These are phyloP conservation scores for Sphagnum fallax DNA, from an alignment of 228 moss, liverwort and hornwort species.

Conservation along the genomic window DNA sequence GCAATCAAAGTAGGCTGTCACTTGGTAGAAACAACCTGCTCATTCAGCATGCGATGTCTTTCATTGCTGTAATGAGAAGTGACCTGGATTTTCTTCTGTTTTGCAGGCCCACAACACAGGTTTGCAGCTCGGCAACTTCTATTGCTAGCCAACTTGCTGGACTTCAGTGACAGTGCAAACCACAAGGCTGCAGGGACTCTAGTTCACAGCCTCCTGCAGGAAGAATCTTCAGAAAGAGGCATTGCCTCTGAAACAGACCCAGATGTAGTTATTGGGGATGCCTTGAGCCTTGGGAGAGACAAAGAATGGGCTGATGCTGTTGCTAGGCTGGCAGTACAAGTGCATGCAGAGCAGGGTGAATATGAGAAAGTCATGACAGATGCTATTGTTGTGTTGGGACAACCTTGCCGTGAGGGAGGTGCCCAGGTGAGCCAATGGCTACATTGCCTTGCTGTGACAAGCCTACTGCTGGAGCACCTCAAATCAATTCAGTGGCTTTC, in stretches of 20 bases:
- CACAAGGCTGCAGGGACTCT: conserved; percentile 69
- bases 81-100: not conserved
- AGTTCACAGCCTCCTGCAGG: conserved; percentile 65
- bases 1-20: too few species aligned
- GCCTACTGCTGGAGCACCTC: conserved; percentile 67
- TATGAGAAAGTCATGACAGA: conserved; percentile 70
- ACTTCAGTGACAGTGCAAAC: conserved; percentile 80
- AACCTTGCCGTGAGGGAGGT: conserved; percentile 95
- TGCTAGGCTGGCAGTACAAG: conserved; percentile 65
- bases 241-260: conserved; percentile 22
- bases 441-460: conserved; percentile 79
- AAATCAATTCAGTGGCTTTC: conserved; percentile 57
- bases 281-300: conserved; percentile 84
- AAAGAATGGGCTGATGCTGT: conserved; percentile 88
- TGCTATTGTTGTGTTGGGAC: conserved; percentile 61
- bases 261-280: conserved; percentile 71
- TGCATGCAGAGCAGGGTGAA: conserved; percentile 83
- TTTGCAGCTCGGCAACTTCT: conserved; percentile 87
- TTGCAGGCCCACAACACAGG: conserved; percentile 60
- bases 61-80: too few species aligned
- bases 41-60: too few species aligned
- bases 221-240: conserved; percentile 38
- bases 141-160: conserved; percentile 62
- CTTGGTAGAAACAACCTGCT: too few species aligned
- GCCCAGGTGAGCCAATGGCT: conserved; percentile 88